Conservation (phyloP, 2,329 filamentous ascomycete species). For the Fusarium setosum region DNA sequence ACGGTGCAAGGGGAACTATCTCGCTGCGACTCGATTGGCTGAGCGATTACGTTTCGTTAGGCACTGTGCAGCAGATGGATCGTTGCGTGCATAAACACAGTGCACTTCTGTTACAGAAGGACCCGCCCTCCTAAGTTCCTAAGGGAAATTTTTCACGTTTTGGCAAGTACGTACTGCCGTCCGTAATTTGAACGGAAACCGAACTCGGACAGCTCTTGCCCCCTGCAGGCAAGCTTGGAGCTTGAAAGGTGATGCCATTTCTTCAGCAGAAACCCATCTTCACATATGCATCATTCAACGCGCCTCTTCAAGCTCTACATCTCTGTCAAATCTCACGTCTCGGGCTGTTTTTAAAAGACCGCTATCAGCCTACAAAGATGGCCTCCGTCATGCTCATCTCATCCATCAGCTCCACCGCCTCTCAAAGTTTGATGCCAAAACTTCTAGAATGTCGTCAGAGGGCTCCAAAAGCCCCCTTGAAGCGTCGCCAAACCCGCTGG, state of each 20-base stretch:
- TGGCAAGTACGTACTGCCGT: background rate
- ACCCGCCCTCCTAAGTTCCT: background rate
- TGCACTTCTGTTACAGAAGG: background rate
- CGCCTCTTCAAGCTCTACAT: background rate
- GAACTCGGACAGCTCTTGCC: background rate
- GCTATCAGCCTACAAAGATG: background rate
- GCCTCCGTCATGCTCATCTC: background rate
- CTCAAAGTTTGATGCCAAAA: slow-evolving; percentile 18
- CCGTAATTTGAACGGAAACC: slow-evolving; percentile 8
- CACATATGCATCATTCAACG: slow-evolving; percentile 7
- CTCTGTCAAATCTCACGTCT: background rate
- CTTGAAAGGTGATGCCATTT: background rate
- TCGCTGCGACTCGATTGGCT: background rate
- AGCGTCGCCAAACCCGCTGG: slow-evolving; percentile 31
- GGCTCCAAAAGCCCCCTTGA: background rate
- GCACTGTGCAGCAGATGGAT: slow-evolving; percentile 6
- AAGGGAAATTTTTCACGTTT: slow-evolving; percentile 5
- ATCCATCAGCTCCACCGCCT: slow-evolving; percentile 13
- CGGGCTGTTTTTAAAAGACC: background rate
- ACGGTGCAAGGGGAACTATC: background rate
- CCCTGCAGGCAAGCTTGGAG: background rate
- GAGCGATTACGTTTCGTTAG: background rate
- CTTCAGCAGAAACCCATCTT: background rate
- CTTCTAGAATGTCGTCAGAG: slow-evolving; percentile 17
- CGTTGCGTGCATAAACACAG: slow-evolving; percentile 3